Base-by-base conservation (phyloP, 2,329 filamentous ascomycete genomes). In the Chrysosporium keratinophilum region DNA sequence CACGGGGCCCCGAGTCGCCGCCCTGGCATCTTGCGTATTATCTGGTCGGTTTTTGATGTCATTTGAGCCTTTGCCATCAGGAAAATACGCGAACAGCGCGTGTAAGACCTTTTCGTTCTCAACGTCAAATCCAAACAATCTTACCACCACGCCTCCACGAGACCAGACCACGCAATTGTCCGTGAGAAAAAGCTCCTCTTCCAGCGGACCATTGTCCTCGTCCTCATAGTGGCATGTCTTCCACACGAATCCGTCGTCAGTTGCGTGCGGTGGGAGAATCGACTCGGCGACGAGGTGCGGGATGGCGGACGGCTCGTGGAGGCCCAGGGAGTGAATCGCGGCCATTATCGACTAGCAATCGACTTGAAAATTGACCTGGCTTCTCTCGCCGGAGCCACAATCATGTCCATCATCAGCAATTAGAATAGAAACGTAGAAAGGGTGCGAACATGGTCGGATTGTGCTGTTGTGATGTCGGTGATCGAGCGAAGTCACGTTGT, bases 81-180 rank as follows among this genome's bases (percentile, higher is more conserved):
- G 83, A 63, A 98, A 97, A 62, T 82, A 83, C 41, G 91, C 88
- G 59, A 97, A 78, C 39, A 97, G 73, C 15, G 89, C 90, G 67
- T 95, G 88, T n/a, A 81, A 79, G 56, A 98, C 83, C 28, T 82
- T 76, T 68, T 97, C 89, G 60, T 89, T 86, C 68, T 97, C 91
- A 19, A 88, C 76, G 56, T 89, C 82, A 68, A 97, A 90, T 58
- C 82, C 85, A 73, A 90, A 96, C 50, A 85, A 81, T 68, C 91
- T 88, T 63, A 87, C 85, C 57, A 97, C 84, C 55, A 91, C 76
- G 54, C 85, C 85, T 45, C 88, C 89, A 55, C 88, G 82, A 39
- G 88, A 94, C 91, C 91, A 98, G 54, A 96, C 79, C 11, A 94
- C 89, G 62, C 84, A 84, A 56, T 79, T 76, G 23, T 81, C 76